A percentile compares a stretch with the other conserved stretches of the same genome.
These are phyloP conservation scores for Colletotrichum tropicale DNA, from an alignment of 2,329 filamentous ascomycete species.

Conservation along the genomic window DNA sequence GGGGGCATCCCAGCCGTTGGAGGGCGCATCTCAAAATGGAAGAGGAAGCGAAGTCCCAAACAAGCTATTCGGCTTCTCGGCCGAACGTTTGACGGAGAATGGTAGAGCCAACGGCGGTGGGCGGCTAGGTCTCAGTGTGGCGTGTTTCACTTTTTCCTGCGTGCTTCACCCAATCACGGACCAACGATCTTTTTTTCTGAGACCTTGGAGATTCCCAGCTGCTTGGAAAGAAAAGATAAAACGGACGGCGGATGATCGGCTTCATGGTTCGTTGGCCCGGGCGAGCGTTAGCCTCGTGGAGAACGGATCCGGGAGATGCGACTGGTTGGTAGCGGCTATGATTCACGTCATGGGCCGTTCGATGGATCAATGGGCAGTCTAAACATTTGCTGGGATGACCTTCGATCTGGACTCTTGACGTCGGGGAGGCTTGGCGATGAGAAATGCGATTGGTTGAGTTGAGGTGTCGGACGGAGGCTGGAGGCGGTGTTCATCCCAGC, in stretches of 20 bases:
- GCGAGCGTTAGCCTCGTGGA: neutral
- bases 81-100: neutral
- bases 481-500: neutral
- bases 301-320: neutral
- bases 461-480: neutral
- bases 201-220: neutral
- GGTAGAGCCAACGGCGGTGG: neutral
- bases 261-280: neutral
- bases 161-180: neutral
- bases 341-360: neutral
- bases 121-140: neutral
- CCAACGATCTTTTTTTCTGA: neutral
- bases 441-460: constrained; percentile 1
- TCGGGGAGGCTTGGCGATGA: neutral
- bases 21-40: neutral
- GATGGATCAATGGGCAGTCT: neutral
- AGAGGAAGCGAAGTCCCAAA: neutral
- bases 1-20: neutral
- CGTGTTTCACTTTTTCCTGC: constrained; percentile 1
- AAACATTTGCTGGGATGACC: neutral
- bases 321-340: neutral
- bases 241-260: neutral
- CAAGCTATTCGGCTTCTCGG: neutral
- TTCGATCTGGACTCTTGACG: neutral
- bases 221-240: neutral